Conservation (phyloP, 2,329 filamentous ascomycete species). For the Pseudonectria foliicola region DNA sequence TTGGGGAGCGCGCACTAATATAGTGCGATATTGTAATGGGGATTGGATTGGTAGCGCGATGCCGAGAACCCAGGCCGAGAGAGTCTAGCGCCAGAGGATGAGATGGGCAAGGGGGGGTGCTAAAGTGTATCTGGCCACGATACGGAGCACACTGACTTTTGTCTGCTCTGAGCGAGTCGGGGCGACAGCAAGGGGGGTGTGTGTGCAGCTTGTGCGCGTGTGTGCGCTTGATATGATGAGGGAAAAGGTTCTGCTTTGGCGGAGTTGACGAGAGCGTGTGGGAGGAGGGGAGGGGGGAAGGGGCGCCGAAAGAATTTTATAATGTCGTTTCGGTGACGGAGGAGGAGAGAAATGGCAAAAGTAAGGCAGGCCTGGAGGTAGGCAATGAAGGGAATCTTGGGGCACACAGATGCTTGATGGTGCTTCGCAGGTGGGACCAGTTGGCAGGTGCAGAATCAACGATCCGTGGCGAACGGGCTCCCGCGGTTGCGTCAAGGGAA, state of each 20-base stretch:
- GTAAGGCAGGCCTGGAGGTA: background rate
- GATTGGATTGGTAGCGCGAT: constrained; percentile 24
- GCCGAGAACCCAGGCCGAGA: constrained; percentile 26
- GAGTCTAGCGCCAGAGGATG: constrained; percentile 28
- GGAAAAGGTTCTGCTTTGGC: constrained; percentile 20
- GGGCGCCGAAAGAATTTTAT: constrained; percentile 26
- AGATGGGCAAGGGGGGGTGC: constrained; percentile 21
- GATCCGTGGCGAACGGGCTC: too few species aligned
- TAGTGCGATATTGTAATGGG: constrained; percentile 30
- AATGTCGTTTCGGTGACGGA: constrained; percentile 12
- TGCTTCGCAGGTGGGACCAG: too few species aligned
- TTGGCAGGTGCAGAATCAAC: too few species aligned
- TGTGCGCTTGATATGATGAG: constrained; percentile 2
- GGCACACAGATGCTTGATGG: too few species aligned
- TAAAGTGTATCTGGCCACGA: constrained; percentile 21
- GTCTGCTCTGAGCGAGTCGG: constrained; percentile 21
- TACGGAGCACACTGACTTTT: constrained; percentile 19
- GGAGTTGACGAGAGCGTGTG: constrained; percentile 16
- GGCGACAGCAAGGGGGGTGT: constrained; percentile 8
- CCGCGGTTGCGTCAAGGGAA: background rate
- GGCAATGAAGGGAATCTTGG: too few species aligned
- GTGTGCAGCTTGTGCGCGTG: constrained; percentile 5
- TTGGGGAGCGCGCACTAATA: constrained; percentile 35
- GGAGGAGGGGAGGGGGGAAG: constrained; percentile 5
- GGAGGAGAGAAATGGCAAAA: background rate